phyloP scores from a whole-genome alignment of 2,329 filamentous ascomycete genomes.

The Dothistroma pini region DNA sequence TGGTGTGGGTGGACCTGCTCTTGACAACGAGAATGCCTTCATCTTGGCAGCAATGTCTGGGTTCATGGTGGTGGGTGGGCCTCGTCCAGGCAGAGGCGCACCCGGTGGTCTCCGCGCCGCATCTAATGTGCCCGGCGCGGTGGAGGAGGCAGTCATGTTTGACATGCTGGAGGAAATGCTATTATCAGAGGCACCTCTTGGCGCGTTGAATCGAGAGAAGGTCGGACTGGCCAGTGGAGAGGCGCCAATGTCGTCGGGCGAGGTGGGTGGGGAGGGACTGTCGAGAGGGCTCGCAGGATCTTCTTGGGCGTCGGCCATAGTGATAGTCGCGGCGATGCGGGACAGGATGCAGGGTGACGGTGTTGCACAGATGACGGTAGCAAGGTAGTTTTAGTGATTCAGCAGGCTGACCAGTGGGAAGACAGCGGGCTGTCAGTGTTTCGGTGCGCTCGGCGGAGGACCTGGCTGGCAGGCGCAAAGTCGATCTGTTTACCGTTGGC shows the following conservation, averaged over 20 bases:
- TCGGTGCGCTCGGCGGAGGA: background rate
- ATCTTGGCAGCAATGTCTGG: conserved; percentile 64
- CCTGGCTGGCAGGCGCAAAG: background rate
- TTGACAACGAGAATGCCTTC: conserved; percentile 64
- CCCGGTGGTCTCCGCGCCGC: conserved; percentile 56
- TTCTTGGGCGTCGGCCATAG: conserved; percentile 18
- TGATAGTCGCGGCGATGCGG: background rate
- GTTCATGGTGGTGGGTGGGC: conserved; percentile 46
- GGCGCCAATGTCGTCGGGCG: conserved; percentile 22
- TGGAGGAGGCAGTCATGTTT: conserved; percentile 77
- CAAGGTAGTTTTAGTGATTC: background rate
- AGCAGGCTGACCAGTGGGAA: background rate
- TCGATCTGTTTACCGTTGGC: background rate
- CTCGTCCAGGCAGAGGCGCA: conserved; percentile 42
- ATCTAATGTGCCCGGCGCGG: conserved; percentile 72
- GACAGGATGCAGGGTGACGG: conserved; percentile 1
- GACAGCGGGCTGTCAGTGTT: background rate
- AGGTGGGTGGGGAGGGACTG: conserved; percentile 29
- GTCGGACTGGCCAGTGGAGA: conserved; percentile 19
- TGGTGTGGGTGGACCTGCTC: conserved; percentile 52
- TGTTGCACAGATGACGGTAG: background rate
- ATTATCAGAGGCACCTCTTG: conserved; percentile 23
- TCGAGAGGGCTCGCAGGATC: conserved; percentile 16
- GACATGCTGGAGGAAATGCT: conserved; percentile 41
- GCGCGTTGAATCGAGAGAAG: conserved; percentile 11